Conservation (phyloP, 192 early-diverging fungal genomes). For the Paraglomus occultum region DNA sequence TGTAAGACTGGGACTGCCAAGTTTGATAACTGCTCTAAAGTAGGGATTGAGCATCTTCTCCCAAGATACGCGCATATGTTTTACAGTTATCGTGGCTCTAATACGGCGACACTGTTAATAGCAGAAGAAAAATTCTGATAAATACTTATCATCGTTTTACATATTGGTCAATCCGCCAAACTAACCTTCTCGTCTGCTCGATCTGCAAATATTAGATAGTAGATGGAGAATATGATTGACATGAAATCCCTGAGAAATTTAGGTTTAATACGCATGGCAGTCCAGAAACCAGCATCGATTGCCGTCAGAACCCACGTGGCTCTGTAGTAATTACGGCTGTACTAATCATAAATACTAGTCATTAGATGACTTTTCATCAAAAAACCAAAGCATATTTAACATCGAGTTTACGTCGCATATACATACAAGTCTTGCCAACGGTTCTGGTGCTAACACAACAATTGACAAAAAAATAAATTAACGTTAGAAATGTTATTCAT, state of each 20-base stretch:
- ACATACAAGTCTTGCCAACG: constrained; percentile 67
- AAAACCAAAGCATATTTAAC: not conserved
- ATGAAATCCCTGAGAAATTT: constrained; percentile 72
- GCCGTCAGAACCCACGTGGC: constrained; percentile 87
- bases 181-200: constrained; percentile 78
- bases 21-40: constrained; percentile 49
- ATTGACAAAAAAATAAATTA: constrained; percentile 1
- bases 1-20: constrained; percentile 41
- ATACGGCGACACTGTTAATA: constrained; percentile 60
- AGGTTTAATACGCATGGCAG: constrained; percentile 77
- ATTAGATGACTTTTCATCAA: too few relatives aligned
- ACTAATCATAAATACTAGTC: constrained; percentile 49
- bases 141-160: not conserved
- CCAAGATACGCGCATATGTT: constrained; percentile 89
- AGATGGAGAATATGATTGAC: constrained; percentile 72
- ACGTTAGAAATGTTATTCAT: not conserved
- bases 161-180: not conserved
- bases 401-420: not conserved
- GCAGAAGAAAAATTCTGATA: not conserved
- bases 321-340: constrained; percentile 88
- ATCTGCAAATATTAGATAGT: constrained; percentile 85
- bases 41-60: constrained; percentile 78
- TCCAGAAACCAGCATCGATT: constrained; percentile 94
- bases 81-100: constrained; percentile 72
- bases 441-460: constrained; percentile 67